phyloP scores from a whole-genome alignment of 108 stramenopile species.

The Aurantiochytrium sp. region DNA sequence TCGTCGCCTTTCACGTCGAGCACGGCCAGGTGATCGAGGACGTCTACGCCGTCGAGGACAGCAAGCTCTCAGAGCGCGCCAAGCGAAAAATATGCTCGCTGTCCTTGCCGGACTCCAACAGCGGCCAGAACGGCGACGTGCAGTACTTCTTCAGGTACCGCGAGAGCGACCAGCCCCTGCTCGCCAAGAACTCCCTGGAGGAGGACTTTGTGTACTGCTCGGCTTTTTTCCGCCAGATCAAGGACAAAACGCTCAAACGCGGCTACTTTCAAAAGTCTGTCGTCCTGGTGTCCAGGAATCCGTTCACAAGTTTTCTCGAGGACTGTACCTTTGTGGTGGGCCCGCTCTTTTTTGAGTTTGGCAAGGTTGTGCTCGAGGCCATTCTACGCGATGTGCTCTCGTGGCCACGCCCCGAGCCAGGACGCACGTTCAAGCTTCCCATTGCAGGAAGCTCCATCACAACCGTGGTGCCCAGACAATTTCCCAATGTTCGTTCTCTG shows the following conservation, averaged over 20 bases:
- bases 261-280: slow-evolving; percentile 16
- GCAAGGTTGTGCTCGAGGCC: background rate
- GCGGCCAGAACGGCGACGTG: slow-evolving; percentile 11
- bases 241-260: background rate
- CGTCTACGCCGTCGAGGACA: background rate
- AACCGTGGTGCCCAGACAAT: background rate
- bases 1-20: slow-evolving; percentile 9
- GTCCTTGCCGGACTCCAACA: slow-evolving; percentile 12
- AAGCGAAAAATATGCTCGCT: slow-evolving; percentile 17
- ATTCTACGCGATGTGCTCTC: background rate
- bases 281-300: background rate
- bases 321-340: background rate
- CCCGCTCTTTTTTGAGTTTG: slow-evolving; percentile 11
- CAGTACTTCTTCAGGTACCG: slow-evolving; percentile 8
- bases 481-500: too few species aligned
- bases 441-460: background rate
- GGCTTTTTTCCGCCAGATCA: background rate
- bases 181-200: background rate
- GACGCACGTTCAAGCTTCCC: background rate
- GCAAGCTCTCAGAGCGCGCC: background rate
- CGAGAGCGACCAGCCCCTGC: background rate
- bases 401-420: background rate
- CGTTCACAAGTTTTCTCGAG: background rate
- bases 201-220: background rate
- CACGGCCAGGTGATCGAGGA: slow-evolving; percentile 17